phyloP scores from a whole-genome alignment of 371 early-diverging fungal species.

The Nematocida sp. region DNA sequence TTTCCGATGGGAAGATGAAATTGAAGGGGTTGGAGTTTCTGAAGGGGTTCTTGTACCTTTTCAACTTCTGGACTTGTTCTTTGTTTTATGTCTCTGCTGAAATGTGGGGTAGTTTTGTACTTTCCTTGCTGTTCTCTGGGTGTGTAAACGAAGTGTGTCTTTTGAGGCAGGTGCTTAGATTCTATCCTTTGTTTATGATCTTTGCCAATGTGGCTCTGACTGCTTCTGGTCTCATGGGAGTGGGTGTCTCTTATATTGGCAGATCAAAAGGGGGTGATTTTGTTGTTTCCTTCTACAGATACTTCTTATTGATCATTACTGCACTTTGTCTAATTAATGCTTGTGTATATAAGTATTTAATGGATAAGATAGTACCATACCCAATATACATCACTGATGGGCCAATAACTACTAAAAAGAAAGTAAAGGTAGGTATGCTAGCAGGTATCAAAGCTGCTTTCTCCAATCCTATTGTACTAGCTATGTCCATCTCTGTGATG shows the following conservation, averaged over 20 bases:
- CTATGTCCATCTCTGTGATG: slow-evolving; percentile 62
- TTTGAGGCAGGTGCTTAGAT: slow-evolving; percentile 60
- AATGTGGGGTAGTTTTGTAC: slow-evolving; percentile 63
- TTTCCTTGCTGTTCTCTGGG: slow-evolving; percentile 62
- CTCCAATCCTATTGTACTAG: slow-evolving; percentile 57
- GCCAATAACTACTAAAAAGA: slow-evolving; percentile 48
- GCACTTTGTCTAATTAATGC: slow-evolving; percentile 46
- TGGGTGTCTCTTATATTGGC: slow-evolving; percentile 10
- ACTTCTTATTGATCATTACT: slow-evolving; percentile 51
- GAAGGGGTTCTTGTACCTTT: slow-evolving; percentile 52
- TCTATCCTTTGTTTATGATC: slow-evolving; percentile 61
- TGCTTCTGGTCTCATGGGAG: slow-evolving; percentile 50
- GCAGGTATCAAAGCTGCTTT: slow-evolving; percentile 62
- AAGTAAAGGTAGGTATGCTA: slow-evolving; percentile 54
- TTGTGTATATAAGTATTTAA: slow-evolving; percentile 53
- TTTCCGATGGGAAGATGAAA: slow-evolving; percentile 55
- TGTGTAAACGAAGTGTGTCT: slow-evolving; percentile 62
- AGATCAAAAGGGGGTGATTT: slow-evolving; percentile 23
- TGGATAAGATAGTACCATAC: slow-evolving; percentile 53
- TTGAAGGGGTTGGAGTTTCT: slow-evolving; percentile 46
- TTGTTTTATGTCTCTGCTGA: slow-evolving; percentile 61
- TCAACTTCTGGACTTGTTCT: slow-evolving; percentile 60
- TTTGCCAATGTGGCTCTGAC: slow-evolving; percentile 60
- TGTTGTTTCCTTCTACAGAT: slow-evolving; percentile 41
- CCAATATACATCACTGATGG: slow-evolving; percentile 55